These are phyloP conservation scores for Vanrija sp. DNA, from an alignment of 1,284 basidiomycete genomes.

Conservation along the genomic window DNA sequence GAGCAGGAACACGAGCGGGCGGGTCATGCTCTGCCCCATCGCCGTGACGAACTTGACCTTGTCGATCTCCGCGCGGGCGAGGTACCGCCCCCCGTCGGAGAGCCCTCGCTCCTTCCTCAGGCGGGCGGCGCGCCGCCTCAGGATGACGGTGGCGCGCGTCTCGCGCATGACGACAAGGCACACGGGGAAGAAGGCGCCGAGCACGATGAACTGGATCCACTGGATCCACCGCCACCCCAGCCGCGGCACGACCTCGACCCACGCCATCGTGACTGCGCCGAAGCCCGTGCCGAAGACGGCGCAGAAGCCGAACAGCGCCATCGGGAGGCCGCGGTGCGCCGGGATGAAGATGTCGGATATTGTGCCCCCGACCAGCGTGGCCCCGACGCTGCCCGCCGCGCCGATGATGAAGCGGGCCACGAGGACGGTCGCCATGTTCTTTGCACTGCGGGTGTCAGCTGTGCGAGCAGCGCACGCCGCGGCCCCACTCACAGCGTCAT, in stretches of 20 bases:
- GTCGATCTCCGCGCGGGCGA: constrained; percentile 44
- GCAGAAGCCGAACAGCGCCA: constrained; percentile 25
- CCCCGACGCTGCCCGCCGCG: constrained; percentile 59
- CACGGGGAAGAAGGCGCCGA: constrained; percentile 28
- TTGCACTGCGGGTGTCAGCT: constrained; percentile 50
- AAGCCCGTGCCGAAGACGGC: constrained; percentile 61
- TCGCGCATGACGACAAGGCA: constrained; percentile 42
- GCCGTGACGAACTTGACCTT: constrained; percentile 37
- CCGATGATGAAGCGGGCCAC: constrained; percentile 62
- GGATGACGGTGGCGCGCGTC: constrained; percentile 44
- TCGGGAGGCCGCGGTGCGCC: constrained; percentile 13
- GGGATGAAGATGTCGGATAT: constrained; percentile 61
- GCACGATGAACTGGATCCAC: constrained; percentile 62
- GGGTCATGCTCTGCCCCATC: constrained; percentile 29
- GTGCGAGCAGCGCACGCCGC: neutral
- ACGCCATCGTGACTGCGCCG: constrained; percentile 62
- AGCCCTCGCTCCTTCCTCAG: constrained; percentile 38
- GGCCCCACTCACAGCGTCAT: constrained; percentile 57
- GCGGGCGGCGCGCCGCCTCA: constrained; percentile 34
- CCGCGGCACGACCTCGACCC: constrained; percentile 59
- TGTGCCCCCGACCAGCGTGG: constrained; percentile 74
- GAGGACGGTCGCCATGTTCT: constrained; percentile 66
- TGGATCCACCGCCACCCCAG: constrained; percentile 76
- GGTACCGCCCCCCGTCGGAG: constrained; percentile 39
- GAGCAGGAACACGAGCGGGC: constrained; percentile 54